A percentile compares a stretch with the other conserved stretches of the same genome.
These are phyloP conservation scores for Asterionellopsis glacialis DNA, from an alignment of 108 stramenopile genomes.

Conservation along the genomic window DNA sequence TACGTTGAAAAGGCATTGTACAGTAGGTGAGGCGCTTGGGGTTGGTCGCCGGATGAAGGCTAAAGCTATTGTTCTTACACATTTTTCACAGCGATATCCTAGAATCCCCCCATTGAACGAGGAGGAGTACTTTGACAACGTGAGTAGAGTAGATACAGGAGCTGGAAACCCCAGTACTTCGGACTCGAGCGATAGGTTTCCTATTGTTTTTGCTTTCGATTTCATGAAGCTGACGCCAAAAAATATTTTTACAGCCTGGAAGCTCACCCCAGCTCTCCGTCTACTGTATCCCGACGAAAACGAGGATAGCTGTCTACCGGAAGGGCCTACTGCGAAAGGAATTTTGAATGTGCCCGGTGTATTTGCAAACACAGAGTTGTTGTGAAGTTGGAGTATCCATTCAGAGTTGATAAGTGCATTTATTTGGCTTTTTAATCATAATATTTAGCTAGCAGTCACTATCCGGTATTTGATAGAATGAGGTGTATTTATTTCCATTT, in stretches of 20 bases:
- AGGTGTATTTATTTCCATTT: slow-evolving; percentile 41
- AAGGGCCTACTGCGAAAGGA: not conserved
- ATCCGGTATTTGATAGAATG: too few relatives aligned
- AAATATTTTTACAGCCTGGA: slow-evolving; percentile 39
- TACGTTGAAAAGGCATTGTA: slow-evolving; percentile 85
- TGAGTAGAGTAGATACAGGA: not conserved
- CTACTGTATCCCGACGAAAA: slow-evolving; percentile 63
- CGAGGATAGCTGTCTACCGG: not conserved
- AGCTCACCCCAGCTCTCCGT: slow-evolving; percentile 61
- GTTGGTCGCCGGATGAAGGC: slow-evolving; percentile 82
- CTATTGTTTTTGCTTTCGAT: slow-evolving; percentile 74
- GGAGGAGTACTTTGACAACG: slow-evolving; percentile 5
- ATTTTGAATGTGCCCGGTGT: slow-evolving; percentile 29
- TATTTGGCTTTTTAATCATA: too few relatives aligned
- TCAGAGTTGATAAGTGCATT: too few relatives aligned
- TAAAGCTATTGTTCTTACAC: slow-evolving; percentile 77
- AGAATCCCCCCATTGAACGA: slow-evolving; percentile 64
- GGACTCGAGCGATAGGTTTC: not conserved
- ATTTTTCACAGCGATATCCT: slow-evolving; percentile 97
- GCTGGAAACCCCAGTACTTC: not conserved
- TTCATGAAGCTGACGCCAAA: slow-evolving; percentile 58
- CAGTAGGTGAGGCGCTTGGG: slow-evolving; percentile 85
- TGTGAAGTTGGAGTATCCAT: slow-evolving; percentile 10
- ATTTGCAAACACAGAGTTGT: slow-evolving; percentile 35
- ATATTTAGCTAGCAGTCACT: too few relatives aligned